phyloP scores from a whole-genome alignment of 768 basidiomycete genomes.

The Glaciozyma martinii region DNA sequence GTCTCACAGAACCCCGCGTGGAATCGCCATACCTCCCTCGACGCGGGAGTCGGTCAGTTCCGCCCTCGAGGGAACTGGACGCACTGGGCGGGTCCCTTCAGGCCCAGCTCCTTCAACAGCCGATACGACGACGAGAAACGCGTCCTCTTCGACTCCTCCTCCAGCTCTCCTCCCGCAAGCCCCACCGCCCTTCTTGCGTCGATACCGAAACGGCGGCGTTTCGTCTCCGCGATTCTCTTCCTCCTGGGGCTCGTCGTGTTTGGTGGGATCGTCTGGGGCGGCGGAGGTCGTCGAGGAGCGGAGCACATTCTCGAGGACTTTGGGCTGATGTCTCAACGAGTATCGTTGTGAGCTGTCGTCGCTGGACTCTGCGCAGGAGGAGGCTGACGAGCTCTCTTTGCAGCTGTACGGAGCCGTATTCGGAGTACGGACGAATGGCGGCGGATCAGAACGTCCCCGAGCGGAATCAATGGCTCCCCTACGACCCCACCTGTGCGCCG shows the following conservation, averaged over 20 bases:
- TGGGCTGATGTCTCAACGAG: not conserved
- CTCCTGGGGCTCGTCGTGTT: not conserved
- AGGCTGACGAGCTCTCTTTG: not conserved
- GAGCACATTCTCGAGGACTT: constrained; percentile 4
- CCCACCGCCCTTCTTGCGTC: not conserved
- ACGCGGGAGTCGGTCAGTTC: not conserved
- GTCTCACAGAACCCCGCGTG: constrained; percentile 4
- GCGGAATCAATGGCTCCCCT: constrained; percentile 15
- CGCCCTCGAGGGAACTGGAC: not conserved
- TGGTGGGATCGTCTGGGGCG: not conserved
- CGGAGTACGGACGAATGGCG: constrained; percentile 16
- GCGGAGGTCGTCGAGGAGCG: constrained; percentile 5
- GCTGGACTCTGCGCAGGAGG: not conserved
- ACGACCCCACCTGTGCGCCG: constrained; percentile 14
- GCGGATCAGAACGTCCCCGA: constrained; percentile 3
- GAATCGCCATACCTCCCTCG: constrained; percentile 9
- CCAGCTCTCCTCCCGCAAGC: not conserved
- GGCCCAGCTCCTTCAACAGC: not conserved
- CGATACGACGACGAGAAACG: constrained; percentile 8
- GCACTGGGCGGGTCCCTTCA: not conserved
- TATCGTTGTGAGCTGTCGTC: not conserved
- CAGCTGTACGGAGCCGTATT: constrained; percentile 25
- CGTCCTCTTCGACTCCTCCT: not conserved
- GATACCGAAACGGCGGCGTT: not conserved
- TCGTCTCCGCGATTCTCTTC: not conserved